These are phyloP conservation scores for Mallotus repandus DNA, from an alignment of 441 rosid genomes.

Conservation along the genomic window DNA sequence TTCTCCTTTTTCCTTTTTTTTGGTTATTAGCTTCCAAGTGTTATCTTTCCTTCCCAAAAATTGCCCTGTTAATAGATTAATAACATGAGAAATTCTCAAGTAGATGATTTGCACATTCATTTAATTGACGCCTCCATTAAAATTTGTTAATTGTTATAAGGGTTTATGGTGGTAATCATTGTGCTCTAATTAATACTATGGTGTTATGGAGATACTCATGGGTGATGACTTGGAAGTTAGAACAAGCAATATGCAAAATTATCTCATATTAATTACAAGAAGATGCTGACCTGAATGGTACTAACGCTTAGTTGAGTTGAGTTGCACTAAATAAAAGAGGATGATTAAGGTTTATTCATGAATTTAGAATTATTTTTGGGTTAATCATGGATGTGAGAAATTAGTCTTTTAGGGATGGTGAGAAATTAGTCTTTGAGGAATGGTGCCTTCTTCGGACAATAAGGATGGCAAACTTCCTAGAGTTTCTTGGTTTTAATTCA, in stretches of 20 bases:
- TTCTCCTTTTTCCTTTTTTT: neutral
- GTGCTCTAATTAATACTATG: neutral
- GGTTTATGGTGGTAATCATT: neutral
- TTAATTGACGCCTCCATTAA: neutral
- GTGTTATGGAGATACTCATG: neutral
- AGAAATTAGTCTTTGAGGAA: neutral
- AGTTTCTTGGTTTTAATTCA: neutral
- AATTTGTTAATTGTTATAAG: neutral
- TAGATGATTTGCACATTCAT: conserved; percentile 9
- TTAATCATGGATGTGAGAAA: neutral
- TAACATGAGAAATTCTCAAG: conserved; percentile 1
- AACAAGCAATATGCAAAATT: neutral
- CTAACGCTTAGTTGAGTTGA: too few species aligned
- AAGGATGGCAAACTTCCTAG: neutral
- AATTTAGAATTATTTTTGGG: neutral
- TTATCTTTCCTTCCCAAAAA: conserved; percentile 1
- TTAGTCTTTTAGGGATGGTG: neutral
- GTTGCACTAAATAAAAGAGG: too few species aligned
- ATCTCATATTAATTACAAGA: neutral
- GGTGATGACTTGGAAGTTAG: neutral
- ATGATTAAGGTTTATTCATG: neutral
- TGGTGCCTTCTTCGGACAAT: conserved; percentile 1
- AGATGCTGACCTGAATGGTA: neutral
- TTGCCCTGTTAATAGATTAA: neutral
- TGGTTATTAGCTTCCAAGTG: neutral